These are phyloP conservation scores for Nothophytophthora sp. DNA, from an alignment of 352 stramenopile species.

Conservation along the genomic window DNA sequence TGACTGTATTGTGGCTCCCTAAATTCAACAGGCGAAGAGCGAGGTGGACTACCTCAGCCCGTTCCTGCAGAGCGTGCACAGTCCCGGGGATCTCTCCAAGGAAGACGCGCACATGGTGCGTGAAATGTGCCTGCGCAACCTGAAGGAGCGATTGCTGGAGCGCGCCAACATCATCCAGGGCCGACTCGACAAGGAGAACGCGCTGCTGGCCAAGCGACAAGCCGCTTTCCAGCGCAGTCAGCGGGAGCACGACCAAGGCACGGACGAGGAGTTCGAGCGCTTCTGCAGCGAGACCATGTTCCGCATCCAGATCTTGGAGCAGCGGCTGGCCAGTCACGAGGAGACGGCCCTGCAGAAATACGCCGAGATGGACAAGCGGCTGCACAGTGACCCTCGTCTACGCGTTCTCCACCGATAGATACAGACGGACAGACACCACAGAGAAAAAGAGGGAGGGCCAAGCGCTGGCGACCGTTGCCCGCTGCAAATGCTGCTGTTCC, in stretches of 20 bases:
- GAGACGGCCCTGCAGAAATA: conserved; percentile 94
- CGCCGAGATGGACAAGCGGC: conserved; percentile 92
- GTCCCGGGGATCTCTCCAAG: conserved; percentile 53
- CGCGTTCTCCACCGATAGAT: conserved; percentile 67
- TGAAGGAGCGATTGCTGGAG: conserved; percentile 93
- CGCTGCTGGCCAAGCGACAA: conserved; percentile 90
- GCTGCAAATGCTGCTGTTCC: no score
- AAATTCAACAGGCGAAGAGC: conserved; percentile 63
- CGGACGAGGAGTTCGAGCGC: conserved; percentile 93
- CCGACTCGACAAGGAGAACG: conserved; percentile 93
- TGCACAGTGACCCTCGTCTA: conserved; percentile 87
- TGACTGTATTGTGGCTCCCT: neutral
- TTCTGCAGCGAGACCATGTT: conserved; percentile 97
- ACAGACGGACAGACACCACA: neutral
- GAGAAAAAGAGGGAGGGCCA: conserved; percentile 22
- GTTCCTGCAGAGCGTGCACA: conserved; percentile 88
- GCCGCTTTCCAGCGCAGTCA: conserved; percentile 92
- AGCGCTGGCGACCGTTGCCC: no score
- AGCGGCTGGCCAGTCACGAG: conserved; percentile 91
- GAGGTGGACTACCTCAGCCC: conserved; percentile 94
- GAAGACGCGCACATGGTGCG: conserved; percentile 88
- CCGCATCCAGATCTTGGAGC: conserved; percentile 95
- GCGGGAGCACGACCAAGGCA: conserved; percentile 90
- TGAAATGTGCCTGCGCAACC: conserved; percentile 90
- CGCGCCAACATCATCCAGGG: conserved; percentile 95